Percentiles rank a stretch among this genome's conserved stretches.
These are phyloP conservation scores for Geranomyces michiganensis DNA, from an alignment of 192 early-diverging fungal genomes.

Conservation along the genomic window DNA sequence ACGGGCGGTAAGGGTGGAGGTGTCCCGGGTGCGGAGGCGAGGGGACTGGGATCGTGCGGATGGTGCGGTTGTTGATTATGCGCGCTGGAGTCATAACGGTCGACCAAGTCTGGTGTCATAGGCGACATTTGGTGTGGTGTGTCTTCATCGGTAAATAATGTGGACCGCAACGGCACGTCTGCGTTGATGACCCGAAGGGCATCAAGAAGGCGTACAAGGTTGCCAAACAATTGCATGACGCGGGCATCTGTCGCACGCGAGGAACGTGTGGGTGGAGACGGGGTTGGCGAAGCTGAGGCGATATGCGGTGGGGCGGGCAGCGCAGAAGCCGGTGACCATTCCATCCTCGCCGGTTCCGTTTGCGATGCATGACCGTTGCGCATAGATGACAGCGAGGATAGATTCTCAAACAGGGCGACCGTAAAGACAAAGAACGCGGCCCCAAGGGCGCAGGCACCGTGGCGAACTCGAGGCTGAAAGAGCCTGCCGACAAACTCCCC, in stretches of 20 bases:
- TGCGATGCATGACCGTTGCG: not conserved
- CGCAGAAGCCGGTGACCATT: not conserved
- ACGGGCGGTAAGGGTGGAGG: not conserved
- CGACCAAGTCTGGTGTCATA: not conserved
- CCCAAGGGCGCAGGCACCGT: conserved; percentile 16
- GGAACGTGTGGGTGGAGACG: conserved; percentile 4
- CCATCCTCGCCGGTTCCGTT: not conserved
- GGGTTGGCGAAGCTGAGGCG: not conserved
- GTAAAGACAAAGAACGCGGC: conserved; percentile 11
- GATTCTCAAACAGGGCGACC: conserved; percentile 1
- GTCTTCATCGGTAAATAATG: not conserved
- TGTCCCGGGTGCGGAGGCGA: not conserved
- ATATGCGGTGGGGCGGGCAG: not conserved
- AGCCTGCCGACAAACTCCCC: conserved; percentile 9
- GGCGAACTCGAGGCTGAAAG: conserved; percentile 2
- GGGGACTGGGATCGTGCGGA: not conserved
- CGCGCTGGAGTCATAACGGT: not conserved
- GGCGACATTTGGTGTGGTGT: not conserved
- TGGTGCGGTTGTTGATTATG: not conserved
- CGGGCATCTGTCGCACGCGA: conserved; percentile 5
- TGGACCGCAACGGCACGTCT: not conserved
- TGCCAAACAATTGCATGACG: conserved; percentile 22
- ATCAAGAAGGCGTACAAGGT: conserved; percentile 15
- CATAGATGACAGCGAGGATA: not conserved
- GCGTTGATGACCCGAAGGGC: conserved; percentile 1